phyloP scores from a whole-genome alignment of 176 grass and related monocot species.

The Pharus latifolius region DNA sequence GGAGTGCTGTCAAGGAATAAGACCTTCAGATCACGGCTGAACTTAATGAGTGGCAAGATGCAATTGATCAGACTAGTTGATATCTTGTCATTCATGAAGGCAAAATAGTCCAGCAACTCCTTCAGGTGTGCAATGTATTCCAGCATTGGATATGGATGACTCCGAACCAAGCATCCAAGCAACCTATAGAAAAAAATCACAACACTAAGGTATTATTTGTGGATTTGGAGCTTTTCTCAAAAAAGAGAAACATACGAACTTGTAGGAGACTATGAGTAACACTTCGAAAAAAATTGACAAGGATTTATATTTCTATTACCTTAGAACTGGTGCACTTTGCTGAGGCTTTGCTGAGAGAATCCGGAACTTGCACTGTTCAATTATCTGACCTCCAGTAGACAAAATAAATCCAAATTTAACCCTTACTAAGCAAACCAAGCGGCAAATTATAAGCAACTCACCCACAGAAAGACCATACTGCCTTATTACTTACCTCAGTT shows the following conservation, averaged over 20 bases:
- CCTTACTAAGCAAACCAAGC: too few species aligned
- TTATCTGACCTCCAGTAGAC: constrained; percentile 26
- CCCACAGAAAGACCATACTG: not conserved
- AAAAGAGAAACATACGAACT: not conserved
- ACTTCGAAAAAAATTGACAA: not conserved
- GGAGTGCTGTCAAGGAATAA: constrained; percentile 6
- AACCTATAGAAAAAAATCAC: constrained; percentile 29
- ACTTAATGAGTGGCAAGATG: constrained; percentile 68
- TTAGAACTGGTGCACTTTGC: constrained; percentile 44
- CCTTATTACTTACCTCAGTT: constrained; percentile 29
- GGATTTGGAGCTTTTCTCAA: not conserved
- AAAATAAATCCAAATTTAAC: too few species aligned
- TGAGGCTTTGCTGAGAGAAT: constrained; percentile 81
- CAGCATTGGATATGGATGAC: constrained; percentile 55
- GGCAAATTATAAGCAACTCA: not conserved
- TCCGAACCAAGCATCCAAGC: constrained; percentile 48
- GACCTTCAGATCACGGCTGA: constrained; percentile 68
- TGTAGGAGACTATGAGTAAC: not conserved
- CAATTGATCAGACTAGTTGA: constrained; percentile 54
- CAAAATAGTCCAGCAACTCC: constrained; percentile 79
- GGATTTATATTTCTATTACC: constrained; percentile 20
- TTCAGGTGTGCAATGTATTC: constrained; percentile 66
- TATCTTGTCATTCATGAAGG: constrained; percentile 67
- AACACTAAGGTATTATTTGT: not conserved
- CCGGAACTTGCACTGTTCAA: constrained; percentile 65